Evolutionary conservation across 1,139 yeast genomes (phyloP), one percentile per base, ranked within the genome.

Genomic region (Saccharomyces pastorianus): DNA sequence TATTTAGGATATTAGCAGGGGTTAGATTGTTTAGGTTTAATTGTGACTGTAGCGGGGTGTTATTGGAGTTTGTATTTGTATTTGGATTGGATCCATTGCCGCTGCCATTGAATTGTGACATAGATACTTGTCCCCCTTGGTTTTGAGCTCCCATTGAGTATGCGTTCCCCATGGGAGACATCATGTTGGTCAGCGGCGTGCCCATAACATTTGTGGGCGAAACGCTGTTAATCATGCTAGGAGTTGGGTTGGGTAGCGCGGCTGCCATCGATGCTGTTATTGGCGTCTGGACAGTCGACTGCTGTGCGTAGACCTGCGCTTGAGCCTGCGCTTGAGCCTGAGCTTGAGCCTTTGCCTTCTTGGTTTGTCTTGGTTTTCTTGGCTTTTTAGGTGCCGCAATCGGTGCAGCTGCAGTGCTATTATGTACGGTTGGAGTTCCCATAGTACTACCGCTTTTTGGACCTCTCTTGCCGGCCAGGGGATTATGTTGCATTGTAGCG

Each of bases 1-100:
- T 67, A 55, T 55, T 66, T 32, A 67, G 51, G 29, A 66, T 67
- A 51, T 64, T 67, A 2, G 68, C 69, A 1, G 71, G 70, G 4
- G 69, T 67, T 7, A 66, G 61, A 31, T 59, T 60, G 48, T 59
- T 61, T 59, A 61, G 54, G 50, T 55, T 58, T 34, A 56, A 34
- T 47, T 58, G 56, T 23, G 55, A 58, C 32, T 55, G 57, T 41
- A 55, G 50, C 38, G 50, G 32, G 28, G 34, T 47, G 49, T 28
- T 29, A 32, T 17, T 46, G 48, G 29, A 14, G 55, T 32, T 55
- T 53, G 28, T 51, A 52, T 23, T 52, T 53, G 44, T 28, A 51
- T 4, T 46, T 32, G 32, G 25, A 25, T n/a, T 50, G 51, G 41
- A 26, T 11, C 44, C 44, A 52, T 11, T 38, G 51, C 52, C 48